A percentile compares a stretch with the other conserved stretches of the same genome.
Evolutionary conservation across 371 early-diverging fungal genomes (phyloP).

Genomic region (Actinomortierella wolfii): DNA sequence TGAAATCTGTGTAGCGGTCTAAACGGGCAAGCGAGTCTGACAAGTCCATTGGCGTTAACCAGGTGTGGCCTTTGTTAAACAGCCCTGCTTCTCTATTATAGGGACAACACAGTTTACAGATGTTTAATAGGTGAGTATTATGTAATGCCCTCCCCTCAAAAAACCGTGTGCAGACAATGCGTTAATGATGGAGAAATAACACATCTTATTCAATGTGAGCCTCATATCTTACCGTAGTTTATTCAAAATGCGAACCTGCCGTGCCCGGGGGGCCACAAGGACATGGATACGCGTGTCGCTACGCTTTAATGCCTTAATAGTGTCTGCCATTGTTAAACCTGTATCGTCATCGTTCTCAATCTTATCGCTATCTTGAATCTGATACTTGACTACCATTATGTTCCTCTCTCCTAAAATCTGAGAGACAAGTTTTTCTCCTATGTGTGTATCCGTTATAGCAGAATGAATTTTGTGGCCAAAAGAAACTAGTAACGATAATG

Average conservation of each 20-base stretch:
- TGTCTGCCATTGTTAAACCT: not conserved
- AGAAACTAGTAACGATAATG: no score
- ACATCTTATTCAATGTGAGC: not conserved
- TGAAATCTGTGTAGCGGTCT: conserved; percentile 17
- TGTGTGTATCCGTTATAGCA: no score
- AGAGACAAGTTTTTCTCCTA: no score
- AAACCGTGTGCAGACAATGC: no score
- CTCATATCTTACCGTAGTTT: conserved; percentile 11
- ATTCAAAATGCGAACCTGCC: conserved; percentile 11
- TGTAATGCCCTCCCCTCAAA: no score
- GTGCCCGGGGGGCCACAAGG: conserved; percentile 12
- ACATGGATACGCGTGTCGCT: conserved; percentile 31
- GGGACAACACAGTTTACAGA: no score
- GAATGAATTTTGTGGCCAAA: no score
- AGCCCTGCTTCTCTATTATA: conserved; percentile 12
- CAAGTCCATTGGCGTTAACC: conserved; percentile 29
- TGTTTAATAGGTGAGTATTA: no score
- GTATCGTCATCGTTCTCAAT: conserved; percentile 1
- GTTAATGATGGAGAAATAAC: not conserved
- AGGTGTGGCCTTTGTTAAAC: conserved; percentile 15
- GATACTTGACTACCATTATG: no score
- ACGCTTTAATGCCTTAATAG: conserved; percentile 8
- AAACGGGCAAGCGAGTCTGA: conserved; percentile 15
- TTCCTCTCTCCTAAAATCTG: no score
- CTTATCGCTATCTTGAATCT: no score